A percentile compares a stretch with the other conserved stretches of the same genome.
phyloP scores from a whole-genome alignment of 768 basidiomycete genomes.

The Hortiboletus campestris region DNA sequence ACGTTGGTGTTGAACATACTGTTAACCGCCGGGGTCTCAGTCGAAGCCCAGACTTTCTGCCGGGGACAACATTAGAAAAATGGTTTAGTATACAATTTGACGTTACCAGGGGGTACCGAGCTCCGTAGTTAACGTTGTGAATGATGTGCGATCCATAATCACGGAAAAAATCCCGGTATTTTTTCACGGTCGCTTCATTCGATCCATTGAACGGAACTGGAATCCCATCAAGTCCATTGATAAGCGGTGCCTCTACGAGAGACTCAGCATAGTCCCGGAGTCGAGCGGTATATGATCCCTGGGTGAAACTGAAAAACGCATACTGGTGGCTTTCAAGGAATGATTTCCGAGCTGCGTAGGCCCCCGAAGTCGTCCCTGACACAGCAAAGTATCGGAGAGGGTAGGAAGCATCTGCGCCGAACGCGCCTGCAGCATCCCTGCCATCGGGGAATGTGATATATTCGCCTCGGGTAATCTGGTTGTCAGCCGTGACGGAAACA shows the following conservation, averaged over 20 bases:
- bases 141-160: background rate
- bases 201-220: background rate
- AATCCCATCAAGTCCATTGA: background rate
- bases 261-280: background rate
- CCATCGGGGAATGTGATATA: background rate
- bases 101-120: background rate
- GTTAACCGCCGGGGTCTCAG: background rate
- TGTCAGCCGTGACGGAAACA: slow-evolving; percentile 3
- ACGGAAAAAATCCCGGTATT: background rate
- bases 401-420: background rate
- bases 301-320: slow-evolving; percentile 3
- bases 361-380: background rate
- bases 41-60: background rate
- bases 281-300: background rate
- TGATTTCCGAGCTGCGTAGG: slow-evolving; percentile 1
- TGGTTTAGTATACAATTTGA: too few relatives aligned
- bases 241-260: background rate
- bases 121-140: background rate
- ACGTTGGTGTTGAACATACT: background rate
- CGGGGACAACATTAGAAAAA: background rate
- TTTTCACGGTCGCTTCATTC: background rate
- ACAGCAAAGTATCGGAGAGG: slow-evolving; percentile 6
- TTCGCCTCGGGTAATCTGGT: slow-evolving; percentile 1
- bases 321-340: slow-evolving; percentile 2
- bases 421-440: background rate